phyloP scores from a whole-genome alignment of 148 eudicot genomes.

The Tetragonia tetragonoides region DNA sequence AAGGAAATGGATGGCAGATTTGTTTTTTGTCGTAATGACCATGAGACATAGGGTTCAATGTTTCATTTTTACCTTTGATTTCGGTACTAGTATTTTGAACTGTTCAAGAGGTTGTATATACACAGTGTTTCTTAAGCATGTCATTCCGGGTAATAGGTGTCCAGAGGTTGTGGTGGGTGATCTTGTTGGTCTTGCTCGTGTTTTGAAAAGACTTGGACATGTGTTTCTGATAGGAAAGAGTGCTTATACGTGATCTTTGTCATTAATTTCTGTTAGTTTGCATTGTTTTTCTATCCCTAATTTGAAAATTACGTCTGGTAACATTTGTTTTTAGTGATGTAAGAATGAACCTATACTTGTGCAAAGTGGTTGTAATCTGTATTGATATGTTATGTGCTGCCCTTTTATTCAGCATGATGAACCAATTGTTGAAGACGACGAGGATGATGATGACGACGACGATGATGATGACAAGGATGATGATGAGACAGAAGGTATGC shows the following conservation, averaged over 20 bases:
- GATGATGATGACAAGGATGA: conserved; percentile 64
- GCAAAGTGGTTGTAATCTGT: not conserved
- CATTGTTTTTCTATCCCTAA: not conserved
- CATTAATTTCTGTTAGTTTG: not conserved
- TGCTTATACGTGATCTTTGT: not conserved
- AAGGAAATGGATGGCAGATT: not conserved
- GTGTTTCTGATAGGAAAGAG: not conserved
- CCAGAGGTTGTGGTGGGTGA: no score
- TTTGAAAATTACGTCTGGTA: not conserved
- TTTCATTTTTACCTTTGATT: not conserved
- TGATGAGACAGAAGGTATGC: conserved; percentile 57
- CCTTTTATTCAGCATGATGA: conserved; percentile 47
- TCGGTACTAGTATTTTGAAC: not conserved
- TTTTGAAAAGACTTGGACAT: not conserved
- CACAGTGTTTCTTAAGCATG: not conserved
- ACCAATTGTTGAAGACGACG: conserved; percentile 70
- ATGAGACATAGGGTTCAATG: not conserved
- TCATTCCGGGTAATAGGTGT: no score
- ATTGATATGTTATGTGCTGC: not conserved
- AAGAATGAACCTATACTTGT: not conserved
- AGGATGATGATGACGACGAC: conserved; percentile 68
- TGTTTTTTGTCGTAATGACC: not conserved
- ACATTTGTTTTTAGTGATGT: not conserved
- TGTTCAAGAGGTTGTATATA: not conserved
- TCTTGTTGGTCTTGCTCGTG: not conserved